Evolutionary conservation across 1,284 basidiomycete species (phyloP).

Genomic region (Rhodofomes roseus): DNA sequence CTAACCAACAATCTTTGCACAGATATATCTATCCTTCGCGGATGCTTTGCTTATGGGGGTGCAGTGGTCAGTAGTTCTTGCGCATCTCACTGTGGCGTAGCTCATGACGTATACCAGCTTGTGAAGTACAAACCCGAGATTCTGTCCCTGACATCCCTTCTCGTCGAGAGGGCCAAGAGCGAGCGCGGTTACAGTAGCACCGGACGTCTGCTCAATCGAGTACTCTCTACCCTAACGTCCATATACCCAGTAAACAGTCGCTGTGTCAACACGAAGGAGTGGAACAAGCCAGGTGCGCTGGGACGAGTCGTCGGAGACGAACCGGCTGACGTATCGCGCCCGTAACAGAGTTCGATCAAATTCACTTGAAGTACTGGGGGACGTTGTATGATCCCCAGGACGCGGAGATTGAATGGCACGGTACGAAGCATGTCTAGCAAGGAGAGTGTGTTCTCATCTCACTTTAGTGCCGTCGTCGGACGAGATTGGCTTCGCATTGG

Average conservation of each 20-base stretch:
- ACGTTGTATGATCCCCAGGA: conserved; percentile 78
- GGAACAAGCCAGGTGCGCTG: conserved; percentile 64
- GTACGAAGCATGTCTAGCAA: conserved; percentile 33
- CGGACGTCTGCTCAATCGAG: conserved; percentile 76
- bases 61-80: conserved; percentile 41
- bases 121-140: conserved; percentile 70
- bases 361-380: conserved; percentile 84
- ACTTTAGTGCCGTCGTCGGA: conserved; percentile 58
- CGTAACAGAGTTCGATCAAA: conserved; percentile 60
- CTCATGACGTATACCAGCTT: conserved; percentile 40
- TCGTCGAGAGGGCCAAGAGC: conserved; percentile 80
- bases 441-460: neutral
- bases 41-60: conserved; percentile 74
- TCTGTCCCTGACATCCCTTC: conserved; percentile 63
- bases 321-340: neutral
- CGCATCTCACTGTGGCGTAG: neutral
- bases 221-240: conserved; percentile 74
- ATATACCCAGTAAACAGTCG: conserved; percentile 82
- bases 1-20: conserved; percentile 1
- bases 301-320: neutral
- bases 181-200: conserved; percentile 89
- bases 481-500: conserved; percentile 82
- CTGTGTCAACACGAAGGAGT: conserved; percentile 83
- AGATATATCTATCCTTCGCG: conserved; percentile 80
- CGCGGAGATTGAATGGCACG: conserved; percentile 87